Conservation (phyloP, 352 stramenopile genomes). For the Phytophthora brassicae region DNA sequence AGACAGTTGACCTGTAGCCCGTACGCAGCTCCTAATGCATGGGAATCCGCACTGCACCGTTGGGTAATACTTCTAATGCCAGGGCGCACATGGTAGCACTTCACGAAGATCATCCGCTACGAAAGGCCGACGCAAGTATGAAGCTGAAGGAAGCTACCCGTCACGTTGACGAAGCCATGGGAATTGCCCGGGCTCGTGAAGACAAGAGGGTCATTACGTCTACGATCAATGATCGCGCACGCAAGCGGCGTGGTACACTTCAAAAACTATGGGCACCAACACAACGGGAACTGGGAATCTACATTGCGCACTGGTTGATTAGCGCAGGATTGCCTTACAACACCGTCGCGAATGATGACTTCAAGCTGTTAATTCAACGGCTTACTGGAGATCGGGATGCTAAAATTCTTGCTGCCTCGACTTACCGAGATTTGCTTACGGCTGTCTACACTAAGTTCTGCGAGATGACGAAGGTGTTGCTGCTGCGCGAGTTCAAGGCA, state of each 20-base stretch:
- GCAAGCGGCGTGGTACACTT: neutral
- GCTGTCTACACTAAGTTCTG: neutral
- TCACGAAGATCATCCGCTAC: neutral
- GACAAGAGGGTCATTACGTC: neutral
- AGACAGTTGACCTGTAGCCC: neutral
- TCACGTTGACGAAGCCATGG: neutral
- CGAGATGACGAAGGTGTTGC: neutral
- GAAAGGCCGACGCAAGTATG: neutral
- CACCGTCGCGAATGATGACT: neutral
- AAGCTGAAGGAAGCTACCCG: neutral
- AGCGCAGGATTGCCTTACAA: constrained; percentile 10
- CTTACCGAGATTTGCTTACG: neutral
- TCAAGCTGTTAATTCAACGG: neutral
- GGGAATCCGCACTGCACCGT: neutral
- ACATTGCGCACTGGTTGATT: constrained; percentile 3
- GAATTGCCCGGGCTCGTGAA: neutral
- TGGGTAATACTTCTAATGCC: neutral
- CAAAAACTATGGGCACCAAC: constrained; percentile 4
- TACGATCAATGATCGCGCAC: neutral
- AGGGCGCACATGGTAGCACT: neutral
- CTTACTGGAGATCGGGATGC: neutral
- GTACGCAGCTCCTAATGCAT: neutral
- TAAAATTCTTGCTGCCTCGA: neutral
- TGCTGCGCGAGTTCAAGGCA: constrained; percentile 3
- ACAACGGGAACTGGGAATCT: neutral